A percentile compares a stretch with the other conserved stretches of the same genome.
phyloP scores from a whole-genome alignment of 306 rosid genomes.

The Pyrus bretschneideri region DNA sequence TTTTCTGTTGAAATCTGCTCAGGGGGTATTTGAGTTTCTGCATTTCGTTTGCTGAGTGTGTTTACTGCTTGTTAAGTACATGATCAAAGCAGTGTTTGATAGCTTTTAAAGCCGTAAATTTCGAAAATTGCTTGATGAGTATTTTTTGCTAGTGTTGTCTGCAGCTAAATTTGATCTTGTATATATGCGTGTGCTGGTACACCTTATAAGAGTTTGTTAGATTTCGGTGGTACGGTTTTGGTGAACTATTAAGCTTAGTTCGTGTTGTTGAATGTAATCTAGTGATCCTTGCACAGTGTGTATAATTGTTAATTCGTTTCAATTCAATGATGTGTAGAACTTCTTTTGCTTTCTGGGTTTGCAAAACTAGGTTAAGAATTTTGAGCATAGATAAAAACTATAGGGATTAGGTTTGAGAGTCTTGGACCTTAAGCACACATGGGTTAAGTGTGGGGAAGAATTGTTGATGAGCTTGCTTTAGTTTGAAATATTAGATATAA shows the following conservation, averaged over 20 bases:
- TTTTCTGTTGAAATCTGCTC: background rate
- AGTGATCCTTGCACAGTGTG: background rate
- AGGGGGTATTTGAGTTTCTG: slow-evolving; percentile 3
- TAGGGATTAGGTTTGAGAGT: background rate
- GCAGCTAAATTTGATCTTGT: slow-evolving; percentile 28
- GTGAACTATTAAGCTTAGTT: background rate
- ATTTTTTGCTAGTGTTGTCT: background rate
- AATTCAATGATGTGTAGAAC: background rate
- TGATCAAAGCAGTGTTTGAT: background rate
- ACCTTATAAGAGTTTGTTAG: background rate
- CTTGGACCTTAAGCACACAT: background rate
- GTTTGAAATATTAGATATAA: slow-evolving; percentile 1
- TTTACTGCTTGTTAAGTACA: background rate
- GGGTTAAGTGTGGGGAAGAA: background rate
- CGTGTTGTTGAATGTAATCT: background rate
- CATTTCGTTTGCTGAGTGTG: background rate
- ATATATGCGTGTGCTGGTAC: background rate
- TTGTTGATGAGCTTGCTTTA: background rate
- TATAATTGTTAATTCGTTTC: background rate
- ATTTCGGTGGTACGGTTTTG: slow-evolving; percentile 1
- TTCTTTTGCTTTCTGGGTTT: background rate
- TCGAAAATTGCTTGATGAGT: background rate
- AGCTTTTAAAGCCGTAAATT: background rate
- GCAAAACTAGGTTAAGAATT: background rate
- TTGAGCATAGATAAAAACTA: background rate